Evolutionary conservation across 2,329 filamentous ascomycete genomes (phyloP), one percentile per base, ranked within the genome.

Genomic region (Didymella pinodella): DNA sequence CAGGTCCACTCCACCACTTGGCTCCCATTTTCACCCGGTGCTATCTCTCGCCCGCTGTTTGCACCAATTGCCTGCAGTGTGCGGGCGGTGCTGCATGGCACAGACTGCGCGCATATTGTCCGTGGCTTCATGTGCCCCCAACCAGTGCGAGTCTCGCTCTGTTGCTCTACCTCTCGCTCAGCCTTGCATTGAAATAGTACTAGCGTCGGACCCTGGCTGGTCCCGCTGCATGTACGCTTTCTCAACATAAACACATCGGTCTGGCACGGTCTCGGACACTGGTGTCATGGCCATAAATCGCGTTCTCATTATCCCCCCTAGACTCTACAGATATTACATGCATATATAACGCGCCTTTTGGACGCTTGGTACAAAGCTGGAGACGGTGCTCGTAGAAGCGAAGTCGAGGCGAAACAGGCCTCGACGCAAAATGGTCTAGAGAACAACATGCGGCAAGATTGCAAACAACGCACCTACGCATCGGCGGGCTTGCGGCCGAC

Each of bases 401-500:
- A 61, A 61, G 48, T 48, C 65, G 54, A 61, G 56, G 51, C 55
- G 22, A 20, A 59, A 50, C 29, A 41, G 20, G 34, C 56, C 56
- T 40, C 44, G 58, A 56, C 48, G 53, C 53, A 64, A 67, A 65
- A 57, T 52, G 66, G 55, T 65, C 61, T 59, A 68, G 63, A 59
- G 58, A 65, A 67, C 58, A 59, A 64, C 43, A 48, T 55, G 49
- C 49, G 38, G 48, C 62, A 47, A 61, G 51, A 63, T 59, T 40
- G 20, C 46, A 29, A 53, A 2, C 25, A 57, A 50, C 32, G 32
- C 62, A 41, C 44, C 58, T 71, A 75, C 49, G 73, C 72, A 32
- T 69, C 51, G 12, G 62, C 67, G n/a, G 94, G 92, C 85, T 97
- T 97, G 80, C 91, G 88, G 61, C 88, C 94, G 59, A 97, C 87